These are phyloP conservation scores for Aspergillus piperis DNA, from an alignment of 2,329 filamentous ascomycete species.

Conservation along the genomic window DNA sequence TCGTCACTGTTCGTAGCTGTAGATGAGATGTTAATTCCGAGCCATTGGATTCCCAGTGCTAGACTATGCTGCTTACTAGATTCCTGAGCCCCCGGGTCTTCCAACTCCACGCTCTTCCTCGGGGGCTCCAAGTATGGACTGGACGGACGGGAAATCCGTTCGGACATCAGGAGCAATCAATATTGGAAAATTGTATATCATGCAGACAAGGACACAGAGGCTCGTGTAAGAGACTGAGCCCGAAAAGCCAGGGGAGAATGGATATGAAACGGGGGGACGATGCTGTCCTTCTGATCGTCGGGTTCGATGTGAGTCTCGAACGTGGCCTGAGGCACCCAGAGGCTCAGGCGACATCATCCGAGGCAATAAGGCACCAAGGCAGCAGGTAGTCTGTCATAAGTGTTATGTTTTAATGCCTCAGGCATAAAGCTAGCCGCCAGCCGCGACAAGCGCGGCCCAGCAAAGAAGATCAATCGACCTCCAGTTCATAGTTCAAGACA, in stretches of 20 bases:
- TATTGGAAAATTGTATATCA: slow-evolving; percentile 19
- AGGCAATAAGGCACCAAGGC: background rate
- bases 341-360: background rate
- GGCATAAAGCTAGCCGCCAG: slow-evolving; percentile 13
- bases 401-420: slow-evolving; percentile 3
- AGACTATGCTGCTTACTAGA: slow-evolving; percentile 46
- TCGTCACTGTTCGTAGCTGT: slow-evolving; percentile 55
- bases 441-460: slow-evolving; percentile 20
- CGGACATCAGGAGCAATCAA: slow-evolving; percentile 36
- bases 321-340: slow-evolving; percentile 19
- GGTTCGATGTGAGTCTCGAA: slow-evolving; percentile 37
- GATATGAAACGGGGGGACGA: slow-evolving; percentile 22
- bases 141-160: slow-evolving; percentile 38
- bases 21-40: slow-evolving; percentile 3
- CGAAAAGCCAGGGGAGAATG: slow-evolving; percentile 15
- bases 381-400: background rate
- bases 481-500: background rate
- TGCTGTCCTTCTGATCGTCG: slow-evolving; percentile 25
- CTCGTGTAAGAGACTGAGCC: slow-evolving; percentile 4
- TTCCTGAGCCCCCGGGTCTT: slow-evolving; percentile 60
- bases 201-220: slow-evolving; percentile 18
- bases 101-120: slow-evolving; percentile 55
- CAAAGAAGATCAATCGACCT: background rate
- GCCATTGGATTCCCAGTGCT: background rate
- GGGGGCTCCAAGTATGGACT: slow-evolving; percentile 54